These are phyloP conservation scores for Leishmania amazonensis DNA, from an alignment of 208 protist genomes.

Conservation along the genomic window DNA sequence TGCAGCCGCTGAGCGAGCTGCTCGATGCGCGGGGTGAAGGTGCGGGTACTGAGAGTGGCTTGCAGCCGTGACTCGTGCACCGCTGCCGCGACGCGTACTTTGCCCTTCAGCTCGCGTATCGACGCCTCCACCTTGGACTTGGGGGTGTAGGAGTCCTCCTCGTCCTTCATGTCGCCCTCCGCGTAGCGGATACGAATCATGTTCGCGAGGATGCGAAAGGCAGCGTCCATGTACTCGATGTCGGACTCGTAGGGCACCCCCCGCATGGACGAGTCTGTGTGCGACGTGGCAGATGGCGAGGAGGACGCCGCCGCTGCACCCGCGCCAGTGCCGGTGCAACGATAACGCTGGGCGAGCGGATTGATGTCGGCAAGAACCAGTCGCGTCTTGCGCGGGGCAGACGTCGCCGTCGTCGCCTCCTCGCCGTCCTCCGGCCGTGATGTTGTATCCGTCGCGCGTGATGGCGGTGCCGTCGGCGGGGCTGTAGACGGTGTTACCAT, in stretches of 20 bases:
- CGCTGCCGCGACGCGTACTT: slow-evolving; percentile 64
- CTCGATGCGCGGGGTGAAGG: slow-evolving; percentile 89
- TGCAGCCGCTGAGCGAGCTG: slow-evolving; percentile 62
- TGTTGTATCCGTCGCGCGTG: background rate
- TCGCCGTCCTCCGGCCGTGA: background rate
- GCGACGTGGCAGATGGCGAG: background rate
- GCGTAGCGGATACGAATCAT: slow-evolving; percentile 83
- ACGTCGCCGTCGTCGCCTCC: background rate
- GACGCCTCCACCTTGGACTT: slow-evolving; percentile 86
- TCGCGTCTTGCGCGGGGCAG: slow-evolving; percentile 1
- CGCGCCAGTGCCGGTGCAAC: background rate
- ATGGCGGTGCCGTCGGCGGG: background rate
- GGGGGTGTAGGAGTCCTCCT: slow-evolving; percentile 68
- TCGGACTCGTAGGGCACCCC: slow-evolving; percentile 76
- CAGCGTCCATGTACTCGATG: slow-evolving; percentile 92
- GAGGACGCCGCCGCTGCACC: background rate
- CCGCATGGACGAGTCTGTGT: slow-evolving; percentile 12
- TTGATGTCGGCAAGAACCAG: slow-evolving; percentile 38
- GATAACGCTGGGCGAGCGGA: slow-evolving; percentile 23
- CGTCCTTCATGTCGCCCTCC: slow-evolving; percentile 92
- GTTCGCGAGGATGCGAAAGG: slow-evolving; percentile 86
- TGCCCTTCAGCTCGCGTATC: slow-evolving; percentile 84
- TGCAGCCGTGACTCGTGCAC: slow-evolving; percentile 70
- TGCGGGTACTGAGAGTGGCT: slow-evolving; percentile 52
- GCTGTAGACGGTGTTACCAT: background rate